A percentile compares a stretch with the other conserved stretches of the same genome.
phyloP scores from a whole-genome alignment of 805 yeast genomes.

The Sungouiozyma intestinalis region DNA sequence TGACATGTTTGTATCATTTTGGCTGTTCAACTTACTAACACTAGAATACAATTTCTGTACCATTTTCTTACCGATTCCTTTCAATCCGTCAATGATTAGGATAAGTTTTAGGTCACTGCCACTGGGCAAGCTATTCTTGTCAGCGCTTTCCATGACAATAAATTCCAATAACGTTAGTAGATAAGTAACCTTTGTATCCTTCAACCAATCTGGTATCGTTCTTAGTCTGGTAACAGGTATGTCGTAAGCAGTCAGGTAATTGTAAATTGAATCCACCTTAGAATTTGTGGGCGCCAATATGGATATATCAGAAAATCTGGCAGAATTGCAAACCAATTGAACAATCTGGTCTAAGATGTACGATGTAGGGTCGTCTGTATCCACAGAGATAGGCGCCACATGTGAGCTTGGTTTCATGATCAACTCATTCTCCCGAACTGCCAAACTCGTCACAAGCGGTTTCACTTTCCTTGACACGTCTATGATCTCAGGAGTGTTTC shows the following conservation, averaged over 20 bases:
- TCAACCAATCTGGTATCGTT: constrained; percentile 42
- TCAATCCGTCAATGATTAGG: constrained; percentile 16
- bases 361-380: constrained; percentile 15
- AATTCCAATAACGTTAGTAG: constrained; percentile 42
- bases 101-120: constrained; percentile 22
- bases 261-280: constrained; percentile 34
- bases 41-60: constrained; percentile 14
- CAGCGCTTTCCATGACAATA: constrained; percentile 4
- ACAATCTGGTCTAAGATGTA: constrained; percentile 15
- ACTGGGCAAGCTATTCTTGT: constrained; percentile 1
- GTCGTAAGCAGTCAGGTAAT: constrained; percentile 32
- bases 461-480: constrained; percentile 7
- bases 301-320: constrained; percentile 35
- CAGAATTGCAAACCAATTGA: constrained; percentile 17
- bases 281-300: constrained; percentile 43
- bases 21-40: background rate
- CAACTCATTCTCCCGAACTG: constrained; percentile 1
- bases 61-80: constrained; percentile 17
- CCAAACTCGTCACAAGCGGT: background rate
- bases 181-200: constrained; percentile 28
- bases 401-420: constrained; percentile 11
- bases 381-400: constrained; percentile 11
- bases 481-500: constrained; percentile 51
- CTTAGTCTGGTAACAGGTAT: constrained; percentile 36
- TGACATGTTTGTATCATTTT: constrained; percentile 6